A percentile compares a stretch with the other conserved stretches of the same genome.
Conservation (phyloP, 1,139 yeast genomes). For the Yamadazyma atmosphaerica region DNA sequence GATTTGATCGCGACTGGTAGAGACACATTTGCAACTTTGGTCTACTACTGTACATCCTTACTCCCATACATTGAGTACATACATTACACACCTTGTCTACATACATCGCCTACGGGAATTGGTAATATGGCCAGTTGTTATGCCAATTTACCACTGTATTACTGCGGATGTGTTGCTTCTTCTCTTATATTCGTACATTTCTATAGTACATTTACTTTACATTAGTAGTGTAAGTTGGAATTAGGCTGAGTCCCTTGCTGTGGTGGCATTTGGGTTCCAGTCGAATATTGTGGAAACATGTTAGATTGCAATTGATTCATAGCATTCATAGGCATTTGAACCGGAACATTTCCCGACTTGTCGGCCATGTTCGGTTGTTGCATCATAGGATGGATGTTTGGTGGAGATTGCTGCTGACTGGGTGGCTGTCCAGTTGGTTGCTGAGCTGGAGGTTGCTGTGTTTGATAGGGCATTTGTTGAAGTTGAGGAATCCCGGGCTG, state of each 20-base stretch:
- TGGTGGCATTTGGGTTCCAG: constrained; percentile 1
- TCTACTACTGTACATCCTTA: too few relatives aligned
- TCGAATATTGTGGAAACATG: constrained; percentile 6
- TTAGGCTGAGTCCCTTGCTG: background rate
- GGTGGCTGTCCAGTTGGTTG: constrained; percentile 1
- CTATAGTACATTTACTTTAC: constrained; percentile 2
- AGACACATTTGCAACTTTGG: too few relatives aligned
- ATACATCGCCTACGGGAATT: too few relatives aligned
- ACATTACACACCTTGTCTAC: too few relatives aligned
- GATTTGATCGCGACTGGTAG: too few relatives aligned
- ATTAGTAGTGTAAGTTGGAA: constrained; percentile 1
- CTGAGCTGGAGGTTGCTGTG: constrained; percentile 8
- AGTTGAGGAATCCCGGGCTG: constrained; percentile 1
- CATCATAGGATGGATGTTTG: background rate
- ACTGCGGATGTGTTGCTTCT: too few relatives aligned
- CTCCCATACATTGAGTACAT: too few relatives aligned
- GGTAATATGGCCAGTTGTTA: background rate
- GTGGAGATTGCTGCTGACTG: constrained; percentile 1
- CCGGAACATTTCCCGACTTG: too few relatives aligned
- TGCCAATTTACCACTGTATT: too few relatives aligned
- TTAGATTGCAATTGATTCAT: constrained; percentile 7
- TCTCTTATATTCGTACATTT: background rate
- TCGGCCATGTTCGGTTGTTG: too few relatives aligned
- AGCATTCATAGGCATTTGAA: constrained; percentile 1
- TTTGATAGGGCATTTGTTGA: constrained; percentile 2